Evolutionary conservation across 2,329 filamentous ascomycete species (phyloP).

Genomic region (Lachnellula cervina): DNA sequence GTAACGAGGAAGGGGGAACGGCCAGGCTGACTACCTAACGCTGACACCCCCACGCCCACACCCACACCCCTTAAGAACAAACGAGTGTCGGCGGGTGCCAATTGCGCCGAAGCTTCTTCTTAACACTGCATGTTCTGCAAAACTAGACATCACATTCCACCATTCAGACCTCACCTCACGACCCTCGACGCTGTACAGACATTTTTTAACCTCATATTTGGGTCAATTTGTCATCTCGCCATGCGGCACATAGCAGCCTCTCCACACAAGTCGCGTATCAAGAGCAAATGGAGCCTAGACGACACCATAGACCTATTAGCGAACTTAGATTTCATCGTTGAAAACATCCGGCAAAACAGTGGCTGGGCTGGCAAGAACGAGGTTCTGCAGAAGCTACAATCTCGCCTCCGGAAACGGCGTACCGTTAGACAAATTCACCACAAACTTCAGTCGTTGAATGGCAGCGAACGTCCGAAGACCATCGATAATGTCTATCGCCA

Average conservation of each 20-base stretch:
- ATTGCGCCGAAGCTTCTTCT: too few species aligned
- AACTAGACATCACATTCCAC: too few species aligned
- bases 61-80: too few species aligned
- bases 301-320: conserved; percentile 1
- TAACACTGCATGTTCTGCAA: too few species aligned
- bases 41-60: too few species aligned
- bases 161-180: too few species aligned
- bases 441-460: neutral
- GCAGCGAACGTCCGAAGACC: neutral
- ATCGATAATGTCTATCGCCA: neutral
- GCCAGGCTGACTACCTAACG: too few species aligned
- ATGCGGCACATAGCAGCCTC: neutral
- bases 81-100: too few species aligned
- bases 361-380: neutral
- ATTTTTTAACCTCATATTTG: neutral
- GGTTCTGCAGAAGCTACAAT: conserved; percentile 1
- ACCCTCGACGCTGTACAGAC: neutral
- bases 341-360: neutral
- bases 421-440: neutral
- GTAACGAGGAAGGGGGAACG: too few species aligned
- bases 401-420: neutral
- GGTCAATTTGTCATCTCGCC: neutral
- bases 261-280: neutral
- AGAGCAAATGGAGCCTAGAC: neutral
- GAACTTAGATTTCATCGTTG: neutral